Conservation (phyloP, 179 eudicot genomes). For the Carnegiea gigantea region DNA sequence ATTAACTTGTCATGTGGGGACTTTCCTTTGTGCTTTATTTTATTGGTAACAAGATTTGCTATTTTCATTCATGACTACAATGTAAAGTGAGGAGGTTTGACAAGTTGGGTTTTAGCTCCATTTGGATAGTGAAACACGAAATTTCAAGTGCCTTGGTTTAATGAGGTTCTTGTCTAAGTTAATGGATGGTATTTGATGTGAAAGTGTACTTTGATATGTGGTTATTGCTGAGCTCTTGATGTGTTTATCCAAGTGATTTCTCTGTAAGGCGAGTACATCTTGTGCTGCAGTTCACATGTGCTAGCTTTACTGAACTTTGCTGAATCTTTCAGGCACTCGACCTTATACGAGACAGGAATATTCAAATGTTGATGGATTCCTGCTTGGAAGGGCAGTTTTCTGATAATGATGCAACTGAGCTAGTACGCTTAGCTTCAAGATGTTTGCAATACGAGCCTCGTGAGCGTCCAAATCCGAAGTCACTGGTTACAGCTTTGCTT, state of each 20-base stretch:
- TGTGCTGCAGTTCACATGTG: neutral
- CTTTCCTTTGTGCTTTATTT: neutral
- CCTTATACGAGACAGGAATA: constrained; percentile 57
- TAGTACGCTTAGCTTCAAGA: constrained; percentile 57
- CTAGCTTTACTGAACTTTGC: constrained; percentile 20
- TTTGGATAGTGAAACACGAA: neutral
- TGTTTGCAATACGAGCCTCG: constrained; percentile 67
- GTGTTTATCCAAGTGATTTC: neutral
- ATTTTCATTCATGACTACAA: neutral
- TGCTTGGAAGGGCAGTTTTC: constrained; percentile 62
- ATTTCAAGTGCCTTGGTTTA: neutral
- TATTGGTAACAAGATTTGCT: neutral
- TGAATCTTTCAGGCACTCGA: constrained; percentile 56
- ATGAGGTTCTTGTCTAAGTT: neutral
- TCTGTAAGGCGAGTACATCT: neutral
- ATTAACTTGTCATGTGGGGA: neutral
- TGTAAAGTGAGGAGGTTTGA: neutral
- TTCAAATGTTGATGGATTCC: constrained; percentile 57
- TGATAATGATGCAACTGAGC: constrained; percentile 57
- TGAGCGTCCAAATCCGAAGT: constrained; percentile 58
- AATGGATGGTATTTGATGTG: neutral
- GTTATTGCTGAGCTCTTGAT: neutral
- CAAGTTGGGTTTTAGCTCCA: neutral
- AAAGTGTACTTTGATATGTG: neutral
- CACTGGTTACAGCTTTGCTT: constrained; percentile 48